Base-by-base conservation (phyloP, 208 protist genomes). In the Crithidia thermophila region DNA sequence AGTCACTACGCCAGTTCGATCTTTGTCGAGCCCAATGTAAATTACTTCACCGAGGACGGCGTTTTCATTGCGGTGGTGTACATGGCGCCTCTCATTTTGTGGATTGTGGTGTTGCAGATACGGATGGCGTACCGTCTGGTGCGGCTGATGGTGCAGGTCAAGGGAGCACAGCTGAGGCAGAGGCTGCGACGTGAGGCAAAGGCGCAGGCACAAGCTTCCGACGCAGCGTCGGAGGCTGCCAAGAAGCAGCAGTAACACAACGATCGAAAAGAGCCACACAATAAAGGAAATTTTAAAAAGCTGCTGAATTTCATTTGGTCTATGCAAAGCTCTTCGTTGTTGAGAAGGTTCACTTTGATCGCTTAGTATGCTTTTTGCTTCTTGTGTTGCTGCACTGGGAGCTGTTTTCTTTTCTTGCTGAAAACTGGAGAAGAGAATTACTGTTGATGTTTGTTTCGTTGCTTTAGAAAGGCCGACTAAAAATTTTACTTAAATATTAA, bases 21-120 rank as follows among this genome's bases (percentile, higher is more conserved):
- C 16, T 92, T 95, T 61, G 18, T 31, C 18, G 79, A 82, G 40
- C 63, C 74, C 14, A 57, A 72, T 0, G 62, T 78, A 7, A 91
- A 92, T 55, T 95, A 95, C 69, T 93, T 95, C 83, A 83, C 89
- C 8, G 69, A 79, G n/a, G 59, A 59, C 20, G 84, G 81, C 9
- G 46, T 87, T 20, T 92, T 95, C 66, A 62, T 95, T 10, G 69
- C 68, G 2, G 62, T 87, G 0, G 60, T 91, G 30, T 88, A 81
- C 61, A 82, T 74, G 63, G 13, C 70, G n/a, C 90, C 90, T 28
- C 37, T 95, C 9, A 75, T 91, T 51, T 42, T 77, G 4, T 20
- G 81, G 11, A 63, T 84, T 25, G 46, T 84, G 27, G 40, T 45
- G 23, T 34, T 91, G 40, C 77, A 86, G 53, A 47, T 85, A 23